Conservation (phyloP, 2,329 filamentous ascomycete species). For the Emmonsiellopsis sp. region DNA sequence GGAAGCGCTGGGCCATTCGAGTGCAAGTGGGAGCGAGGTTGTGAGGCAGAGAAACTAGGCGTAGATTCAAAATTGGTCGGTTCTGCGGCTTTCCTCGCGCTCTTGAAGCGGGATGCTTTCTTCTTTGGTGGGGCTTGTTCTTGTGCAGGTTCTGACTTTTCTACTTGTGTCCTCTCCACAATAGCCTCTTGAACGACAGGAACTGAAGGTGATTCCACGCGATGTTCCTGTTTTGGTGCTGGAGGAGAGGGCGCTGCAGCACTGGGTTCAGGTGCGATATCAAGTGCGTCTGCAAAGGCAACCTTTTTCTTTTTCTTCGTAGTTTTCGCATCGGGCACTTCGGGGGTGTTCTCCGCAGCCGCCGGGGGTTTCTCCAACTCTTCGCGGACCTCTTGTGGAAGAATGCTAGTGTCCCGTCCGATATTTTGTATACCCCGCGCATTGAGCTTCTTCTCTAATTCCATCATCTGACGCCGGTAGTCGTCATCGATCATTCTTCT, state of each 20-base stretch:
- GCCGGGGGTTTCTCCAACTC: constrained; percentile 17
- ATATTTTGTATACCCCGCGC: constrained; percentile 48
- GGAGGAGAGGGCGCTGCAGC: constrained; percentile 19
- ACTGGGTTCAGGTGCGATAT: constrained; percentile 49
- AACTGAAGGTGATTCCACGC: constrained; percentile 28
- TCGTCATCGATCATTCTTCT: constrained; percentile 58
- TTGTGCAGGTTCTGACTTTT: constrained; percentile 12
- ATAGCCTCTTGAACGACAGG: constrained; percentile 33
- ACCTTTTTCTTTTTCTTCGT: constrained; percentile 57
- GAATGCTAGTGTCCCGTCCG: constrained; percentile 36
- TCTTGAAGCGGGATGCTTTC: constrained; percentile 37
- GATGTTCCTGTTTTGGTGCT: constrained; percentile 15
- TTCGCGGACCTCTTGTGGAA: constrained; percentile 24
- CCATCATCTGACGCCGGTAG: constrained; percentile 73
- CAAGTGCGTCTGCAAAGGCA: constrained; percentile 65
- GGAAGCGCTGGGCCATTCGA: constrained; percentile 13
- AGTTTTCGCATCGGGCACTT: constrained; percentile 17
- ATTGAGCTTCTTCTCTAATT: constrained; percentile 67
- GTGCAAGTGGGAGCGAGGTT: constrained; percentile 13
- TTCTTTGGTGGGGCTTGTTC: constrained; percentile 23
- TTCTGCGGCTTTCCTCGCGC: constrained; percentile 18
- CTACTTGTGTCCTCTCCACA: constrained; percentile 29
- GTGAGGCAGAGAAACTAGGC: not conserved
- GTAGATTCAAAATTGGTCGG: constrained; percentile 6
- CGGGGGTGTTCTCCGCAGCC: constrained; percentile 8